These are phyloP conservation scores for Adansonia rubrostipa DNA, from an alignment of 441 rosid species.

Conservation along the genomic window DNA sequence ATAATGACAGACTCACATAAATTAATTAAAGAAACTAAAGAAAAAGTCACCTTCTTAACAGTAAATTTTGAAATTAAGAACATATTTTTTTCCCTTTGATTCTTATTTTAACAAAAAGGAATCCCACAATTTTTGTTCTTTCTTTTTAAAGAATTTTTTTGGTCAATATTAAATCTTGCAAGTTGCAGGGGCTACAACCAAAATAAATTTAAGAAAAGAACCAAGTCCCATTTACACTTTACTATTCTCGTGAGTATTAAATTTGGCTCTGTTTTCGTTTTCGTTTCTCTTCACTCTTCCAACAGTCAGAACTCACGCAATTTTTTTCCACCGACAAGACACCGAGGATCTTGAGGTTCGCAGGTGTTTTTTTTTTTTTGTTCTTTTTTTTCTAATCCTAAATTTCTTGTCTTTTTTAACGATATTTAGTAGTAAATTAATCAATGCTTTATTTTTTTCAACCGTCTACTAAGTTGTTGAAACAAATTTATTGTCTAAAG, in stretches of 20 bases:
- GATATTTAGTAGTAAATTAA: neutral
- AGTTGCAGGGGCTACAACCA: neutral
- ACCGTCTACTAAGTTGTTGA: constrained; percentile 8
- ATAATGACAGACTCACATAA: neutral
- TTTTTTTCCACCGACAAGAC: constrained; percentile 17
- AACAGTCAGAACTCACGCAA: neutral
- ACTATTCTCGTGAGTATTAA: neutral
- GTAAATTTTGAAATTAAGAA: neutral
- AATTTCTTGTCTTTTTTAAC: constrained; percentile 1
- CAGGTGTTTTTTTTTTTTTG: constrained; percentile 5
- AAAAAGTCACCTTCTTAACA: neutral
- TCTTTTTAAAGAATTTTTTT: neutral
- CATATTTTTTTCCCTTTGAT: neutral
- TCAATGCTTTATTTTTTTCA: neutral
- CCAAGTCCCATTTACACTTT: neutral
- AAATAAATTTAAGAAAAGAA: neutral
- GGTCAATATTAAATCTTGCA: neutral
- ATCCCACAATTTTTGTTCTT: neutral
- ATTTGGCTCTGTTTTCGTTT: neutral
- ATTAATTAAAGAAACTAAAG: neutral
- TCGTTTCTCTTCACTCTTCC: constrained; percentile 3
- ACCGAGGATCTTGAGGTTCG: constrained; percentile 16
- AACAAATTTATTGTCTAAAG: neutral
- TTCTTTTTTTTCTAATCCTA: neutral
- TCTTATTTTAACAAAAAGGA: neutral